These are phyloP conservation scores for Backusella liffmaniae DNA, from an alignment of 192 early-diverging fungal species.

Conservation along the genomic window DNA sequence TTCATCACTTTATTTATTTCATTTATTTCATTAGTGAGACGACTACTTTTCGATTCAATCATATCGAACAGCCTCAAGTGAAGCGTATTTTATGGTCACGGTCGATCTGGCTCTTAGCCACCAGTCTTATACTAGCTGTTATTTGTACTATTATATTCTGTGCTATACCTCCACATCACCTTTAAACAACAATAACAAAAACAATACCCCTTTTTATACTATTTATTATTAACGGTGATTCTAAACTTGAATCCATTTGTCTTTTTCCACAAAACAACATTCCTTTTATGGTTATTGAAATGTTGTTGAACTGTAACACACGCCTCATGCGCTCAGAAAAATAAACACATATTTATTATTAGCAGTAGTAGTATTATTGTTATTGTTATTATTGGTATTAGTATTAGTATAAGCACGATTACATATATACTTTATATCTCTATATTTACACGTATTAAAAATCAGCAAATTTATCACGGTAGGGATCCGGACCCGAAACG, in stretches of 20 bases:
- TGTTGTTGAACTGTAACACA: background rate
- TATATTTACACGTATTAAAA: background rate
- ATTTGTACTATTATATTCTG: conserved; percentile 34
- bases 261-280: background rate
- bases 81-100: conserved; percentile 29
- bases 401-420: background rate
- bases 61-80: conserved; percentile 33
- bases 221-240: no score
- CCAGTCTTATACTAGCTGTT: conserved; percentile 21
- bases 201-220: background rate
- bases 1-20: background rate
- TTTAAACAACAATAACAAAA: conserved; percentile 11
- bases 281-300: background rate
- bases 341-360: background rate
- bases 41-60: conserved; percentile 36
- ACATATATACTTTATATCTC: no score
- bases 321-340: background rate
- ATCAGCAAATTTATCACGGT: conserved; percentile 14
- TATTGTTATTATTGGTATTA: background rate
- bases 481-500: conserved; percentile 11
- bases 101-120: conserved; percentile 28
- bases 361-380: no score
- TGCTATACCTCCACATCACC: conserved; percentile 25
- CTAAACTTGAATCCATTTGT: no score
- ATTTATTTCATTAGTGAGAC: conserved; percentile 32